Base-by-base conservation (phyloP, 2,329 filamentous ascomycete species). In the Xylariaceae sp. region DNA sequence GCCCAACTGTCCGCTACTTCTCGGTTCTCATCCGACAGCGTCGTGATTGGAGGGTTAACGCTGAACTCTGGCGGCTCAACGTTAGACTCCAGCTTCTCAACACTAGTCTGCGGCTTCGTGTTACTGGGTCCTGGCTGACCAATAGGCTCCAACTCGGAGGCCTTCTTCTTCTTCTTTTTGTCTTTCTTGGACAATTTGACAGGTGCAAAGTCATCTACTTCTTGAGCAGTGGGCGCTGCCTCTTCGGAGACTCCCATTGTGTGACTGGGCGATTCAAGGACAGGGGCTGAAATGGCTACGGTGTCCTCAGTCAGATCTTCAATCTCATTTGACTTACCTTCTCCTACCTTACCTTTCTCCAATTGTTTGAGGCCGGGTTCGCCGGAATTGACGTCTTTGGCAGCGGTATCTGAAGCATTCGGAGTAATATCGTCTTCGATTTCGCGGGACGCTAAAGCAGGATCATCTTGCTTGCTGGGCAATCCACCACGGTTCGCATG, bases 291-390 rank as follows among this genome's bases (percentile, higher is more conserved):
- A 26, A 11, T 26, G 11, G 6, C 11, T 11, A 6, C 11, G 6
- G 41, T 32, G 13, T 28, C 13, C 40, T 33, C 41, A 33, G 19
- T 37, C 9, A 18, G 9, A 15, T 37, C 16, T 32, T 40, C 35
- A 15, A 38, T 42, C 11, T 61, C 38, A 26, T 33, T 47, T 19
- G 51, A 48, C 34, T 61, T 55, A 4, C 54, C 57, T 45, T 69
- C 69, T 37, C 35, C 41, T 34, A 66, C 66, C 52, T 67, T 68
- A 19, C 65, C 62, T 37, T 69, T 70, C 54, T 69, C 68, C 24
- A 62, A 60, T 44, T 48, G 43, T 19, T 51, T 48, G 38, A 45
- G 16, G 18, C 9, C 34, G 17, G 33, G 29, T 28, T 54, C 45
- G n/a, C 35, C 29, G 9, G 41, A 11, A 6, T 26, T 11, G 11